Evolutionary conservation across 441 rosid species (phyloP).

Genomic region (Raphanus hybrid): DNA sequence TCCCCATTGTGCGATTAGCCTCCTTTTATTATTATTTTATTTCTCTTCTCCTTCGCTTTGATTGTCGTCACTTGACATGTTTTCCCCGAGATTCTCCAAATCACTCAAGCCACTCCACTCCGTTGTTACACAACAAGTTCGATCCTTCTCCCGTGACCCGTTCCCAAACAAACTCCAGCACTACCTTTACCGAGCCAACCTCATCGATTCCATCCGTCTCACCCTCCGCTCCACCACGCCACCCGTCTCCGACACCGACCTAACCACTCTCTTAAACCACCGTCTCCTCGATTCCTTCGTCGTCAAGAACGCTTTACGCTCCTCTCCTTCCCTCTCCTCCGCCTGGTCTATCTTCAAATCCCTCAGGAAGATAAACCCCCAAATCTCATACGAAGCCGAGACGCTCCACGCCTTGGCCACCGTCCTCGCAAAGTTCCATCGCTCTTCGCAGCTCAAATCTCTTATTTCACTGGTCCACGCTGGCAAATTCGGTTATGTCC

Average conservation of each 20-base stretch:
- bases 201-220: constrained; percentile 73
- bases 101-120: constrained; percentile 30
- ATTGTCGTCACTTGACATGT: constrained; percentile 45
- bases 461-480: constrained; percentile 54
- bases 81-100: constrained; percentile 33
- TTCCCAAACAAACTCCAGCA: constrained; percentile 72
- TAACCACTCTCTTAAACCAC: constrained; percentile 50
- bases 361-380: constrained; percentile 33
- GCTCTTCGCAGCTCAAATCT: constrained; percentile 53
- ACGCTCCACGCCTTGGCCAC: neutral
- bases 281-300: constrained; percentile 80
- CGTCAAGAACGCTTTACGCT: constrained; percentile 68
- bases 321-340: constrained; percentile 69
- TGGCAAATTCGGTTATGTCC: constrained; percentile 52
- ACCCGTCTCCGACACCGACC: constrained; percentile 31
- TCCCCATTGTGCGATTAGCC: neutral
- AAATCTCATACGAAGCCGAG: too few relatives aligned
- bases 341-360: constrained; percentile 62
- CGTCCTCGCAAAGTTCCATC: constrained; percentile 65
- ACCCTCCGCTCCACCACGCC: constrained; percentile 56
- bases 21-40: too few relatives aligned
- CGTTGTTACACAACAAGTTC: constrained; percentile 45
- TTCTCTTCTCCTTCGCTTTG: neutral
- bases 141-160: constrained; percentile 65
- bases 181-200: constrained; percentile 66